phyloP scores from a whole-genome alignment of 1,284 basidiomycete genomes.

The Xerocomus subilludens region DNA sequence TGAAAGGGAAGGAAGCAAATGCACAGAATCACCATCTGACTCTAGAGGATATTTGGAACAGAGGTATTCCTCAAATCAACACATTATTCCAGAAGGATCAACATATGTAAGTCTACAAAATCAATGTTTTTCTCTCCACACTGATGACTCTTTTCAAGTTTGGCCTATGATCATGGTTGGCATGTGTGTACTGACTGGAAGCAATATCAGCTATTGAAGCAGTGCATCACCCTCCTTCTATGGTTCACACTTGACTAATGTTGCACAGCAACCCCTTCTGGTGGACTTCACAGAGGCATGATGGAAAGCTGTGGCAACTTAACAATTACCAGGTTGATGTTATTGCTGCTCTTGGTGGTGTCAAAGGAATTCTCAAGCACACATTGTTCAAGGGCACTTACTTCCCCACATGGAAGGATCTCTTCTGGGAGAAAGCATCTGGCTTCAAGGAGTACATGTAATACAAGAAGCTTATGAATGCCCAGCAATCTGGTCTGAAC shows the following conservation, averaged over 20 bases:
- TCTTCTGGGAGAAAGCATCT: constrained; percentile 97
- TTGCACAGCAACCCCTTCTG: constrained; percentile 88
- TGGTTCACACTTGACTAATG: constrained; percentile 20
- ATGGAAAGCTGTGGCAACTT: constrained; percentile 97
- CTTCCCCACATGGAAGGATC: constrained; percentile 91
- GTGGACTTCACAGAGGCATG: constrained; percentile 99
- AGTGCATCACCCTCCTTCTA: constrained; percentile 60
- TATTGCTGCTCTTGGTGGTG: constrained; percentile 98
- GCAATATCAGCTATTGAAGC: constrained; percentile 94
- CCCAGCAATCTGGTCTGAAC: constrained; percentile 94
- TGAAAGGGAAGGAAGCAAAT: constrained; percentile 99
- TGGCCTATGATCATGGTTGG: constrained; percentile 99
- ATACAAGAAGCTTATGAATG: constrained; percentile 96
- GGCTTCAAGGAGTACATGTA: constrained; percentile 98
- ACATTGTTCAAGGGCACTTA: constrained; percentile 98
- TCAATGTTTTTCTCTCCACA: constrained; percentile 58
- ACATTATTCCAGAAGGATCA: constrained; percentile 98
- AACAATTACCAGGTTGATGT: constrained; percentile 99
- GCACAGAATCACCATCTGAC: constrained; percentile 97
- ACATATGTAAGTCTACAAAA: constrained; percentile 75
- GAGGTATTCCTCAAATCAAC: constrained; percentile 98
- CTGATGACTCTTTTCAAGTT: constrained; percentile 63
- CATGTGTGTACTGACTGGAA: constrained; percentile 97
- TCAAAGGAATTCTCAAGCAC: constrained; percentile 97
- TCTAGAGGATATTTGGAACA: constrained; percentile 98